Conservation (phyloP, 148 eudicot genomes). For the Rhododendron griersonianum region DNA sequence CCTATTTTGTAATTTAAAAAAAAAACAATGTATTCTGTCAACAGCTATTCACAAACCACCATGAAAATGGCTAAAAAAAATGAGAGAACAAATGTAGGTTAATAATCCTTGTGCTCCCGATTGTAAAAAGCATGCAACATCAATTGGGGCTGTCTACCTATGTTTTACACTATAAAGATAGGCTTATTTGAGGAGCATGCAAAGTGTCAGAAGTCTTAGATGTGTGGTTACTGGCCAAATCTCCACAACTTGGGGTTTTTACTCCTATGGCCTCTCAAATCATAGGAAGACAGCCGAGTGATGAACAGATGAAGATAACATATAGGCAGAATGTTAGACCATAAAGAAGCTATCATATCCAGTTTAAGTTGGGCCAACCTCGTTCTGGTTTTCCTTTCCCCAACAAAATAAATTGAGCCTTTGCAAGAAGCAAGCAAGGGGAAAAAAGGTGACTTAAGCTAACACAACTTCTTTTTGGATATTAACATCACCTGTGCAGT, state of each 20-base stretch:
- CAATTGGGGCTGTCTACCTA: no score
- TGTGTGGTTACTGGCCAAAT: no score
- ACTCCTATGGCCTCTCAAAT: no score
- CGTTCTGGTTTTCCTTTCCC: no score
- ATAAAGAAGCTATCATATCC: neutral
- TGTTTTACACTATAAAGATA: no score
- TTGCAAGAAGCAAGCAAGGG: neutral
- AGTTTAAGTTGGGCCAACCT: neutral
- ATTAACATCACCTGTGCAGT: conserved; percentile 69
- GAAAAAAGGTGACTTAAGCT: neutral
- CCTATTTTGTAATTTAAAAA: conserved; percentile 35
- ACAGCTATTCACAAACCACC: neutral
- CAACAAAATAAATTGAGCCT: neutral
- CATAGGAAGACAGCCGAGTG: no score
- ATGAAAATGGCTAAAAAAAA: neutral
- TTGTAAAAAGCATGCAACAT: no score
- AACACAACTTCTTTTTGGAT: neutral
- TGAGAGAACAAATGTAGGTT: neutral
- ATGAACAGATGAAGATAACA: neutral
- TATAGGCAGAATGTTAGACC: neutral
- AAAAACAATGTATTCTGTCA: conserved; percentile 4
- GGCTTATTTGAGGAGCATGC: no score
- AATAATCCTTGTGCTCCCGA: no score
- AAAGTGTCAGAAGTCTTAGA: no score
- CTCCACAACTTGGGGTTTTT: no score